Base-by-base conservation (phyloP, 257 asterid genomes). In the Petrea volubilis region DNA sequence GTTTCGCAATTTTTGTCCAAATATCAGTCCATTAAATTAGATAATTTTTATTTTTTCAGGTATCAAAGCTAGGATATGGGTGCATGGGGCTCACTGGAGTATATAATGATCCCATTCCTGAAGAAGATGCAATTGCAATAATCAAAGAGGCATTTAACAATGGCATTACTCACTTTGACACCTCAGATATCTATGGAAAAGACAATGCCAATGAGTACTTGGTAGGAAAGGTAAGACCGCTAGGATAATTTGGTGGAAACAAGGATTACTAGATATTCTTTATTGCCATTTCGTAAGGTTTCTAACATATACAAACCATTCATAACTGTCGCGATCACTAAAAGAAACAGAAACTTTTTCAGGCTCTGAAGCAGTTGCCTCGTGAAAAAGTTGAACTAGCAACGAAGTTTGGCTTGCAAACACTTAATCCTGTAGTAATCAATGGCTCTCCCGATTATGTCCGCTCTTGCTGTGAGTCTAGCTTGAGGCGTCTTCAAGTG, bases 361-460 rank as follows among this genome's bases (percentile, higher is more conserved):
- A 85, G 95, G 95, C 91, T 41, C 10, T 85, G 64, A 88, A 88
- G 83, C 84, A 81, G 28, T 69, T 85, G 71, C 90, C 90, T 25
- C 78, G 90, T 15, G 95, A 83, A 78, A 83, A 83, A 58, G 66
- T 88, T 60, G 84, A 88, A 73, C 20, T 85, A 36, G 89, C 95
- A 11, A 88, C 95, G 7, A 88, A 88, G 78, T 88, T 88, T 69
- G 95, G 95, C 25, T 60, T 85, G 2, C 50, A 24, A 64, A 63
- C 76, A 64, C n/a, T 76, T 12, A 71, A 74, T 23, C 81, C 76
- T 36, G 67, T 87, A 28, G 85, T 59, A 50, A 71, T 87, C 40
- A 89, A 80, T 70, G 96, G 96, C 41, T 68, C 88, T 29, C 81
- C 91, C 4, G 90, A 82, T 58, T 85, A 88, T 75, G 95, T 33